phyloP scores from a whole-genome alignment of 257 asterid species.

The Hygrophila difformis region DNA sequence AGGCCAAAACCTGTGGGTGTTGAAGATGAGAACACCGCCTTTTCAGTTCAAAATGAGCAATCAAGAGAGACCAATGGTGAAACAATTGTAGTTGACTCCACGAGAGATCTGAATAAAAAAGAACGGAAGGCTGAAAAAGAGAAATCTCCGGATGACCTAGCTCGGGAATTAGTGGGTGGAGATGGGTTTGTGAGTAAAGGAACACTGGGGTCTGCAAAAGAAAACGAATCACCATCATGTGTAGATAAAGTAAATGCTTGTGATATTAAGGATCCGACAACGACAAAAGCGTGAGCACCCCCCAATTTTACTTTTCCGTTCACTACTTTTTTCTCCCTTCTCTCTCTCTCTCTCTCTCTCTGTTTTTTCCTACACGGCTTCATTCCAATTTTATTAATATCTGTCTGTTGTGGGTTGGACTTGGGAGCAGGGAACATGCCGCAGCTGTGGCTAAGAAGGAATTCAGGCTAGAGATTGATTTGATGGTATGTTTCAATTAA shows the following conservation, averaged over 20 bases:
- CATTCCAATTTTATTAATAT: not conserved
- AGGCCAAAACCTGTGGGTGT: constrained; percentile 26
- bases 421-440: constrained; percentile 28
- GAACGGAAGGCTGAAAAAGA: constrained; percentile 30
- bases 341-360: not conserved
- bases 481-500: constrained; percentile 33
- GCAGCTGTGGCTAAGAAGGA: constrained; percentile 27
- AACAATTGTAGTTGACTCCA: constrained; percentile 23
- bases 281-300: constrained; percentile 52
- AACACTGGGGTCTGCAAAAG: constrained; percentile 35
- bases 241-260: constrained; percentile 41
- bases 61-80: constrained; percentile 23
- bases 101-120: constrained; percentile 19
- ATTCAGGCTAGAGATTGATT: constrained; percentile 33
- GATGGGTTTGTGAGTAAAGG: constrained; percentile 31
- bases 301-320: constrained; percentile 21
- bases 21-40: constrained; percentile 27
- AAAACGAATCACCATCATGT: constrained; percentile 40
- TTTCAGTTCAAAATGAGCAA: constrained; percentile 26
- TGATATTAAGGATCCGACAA: constrained; percentile 39
- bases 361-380: not conserved
- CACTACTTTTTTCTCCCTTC: not conserved
- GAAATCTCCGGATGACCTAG: constrained; percentile 26
- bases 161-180: constrained; percentile 24
- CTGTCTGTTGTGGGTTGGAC: no score